Percentiles rank a stretch among this genome's conserved stretches.
Evolutionary conservation across 345 rosid species (phyloP).

Genomic region (Psidium friedrichsthalianum): DNA sequence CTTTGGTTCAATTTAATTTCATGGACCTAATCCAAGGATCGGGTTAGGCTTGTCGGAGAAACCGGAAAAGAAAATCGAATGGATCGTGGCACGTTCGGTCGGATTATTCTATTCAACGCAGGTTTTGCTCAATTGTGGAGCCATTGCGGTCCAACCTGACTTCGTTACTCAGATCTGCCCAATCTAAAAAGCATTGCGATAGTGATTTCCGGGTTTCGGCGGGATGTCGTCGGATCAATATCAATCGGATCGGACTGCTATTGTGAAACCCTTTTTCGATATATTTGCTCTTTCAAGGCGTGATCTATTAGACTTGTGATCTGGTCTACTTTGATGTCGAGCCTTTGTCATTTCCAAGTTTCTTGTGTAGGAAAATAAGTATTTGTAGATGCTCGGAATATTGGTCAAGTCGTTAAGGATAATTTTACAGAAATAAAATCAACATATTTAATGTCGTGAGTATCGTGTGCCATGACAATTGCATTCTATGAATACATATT

Average conservation of each 20-base stretch:
- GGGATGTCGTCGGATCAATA: background rate
- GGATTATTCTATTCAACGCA: background rate
- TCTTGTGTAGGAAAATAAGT: background rate
- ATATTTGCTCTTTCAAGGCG: background rate
- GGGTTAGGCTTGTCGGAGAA: background rate
- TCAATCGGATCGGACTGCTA: background rate
- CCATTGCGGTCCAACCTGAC: background rate
- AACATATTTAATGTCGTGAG: background rate
- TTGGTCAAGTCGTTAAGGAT: background rate
- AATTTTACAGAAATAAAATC: background rate
- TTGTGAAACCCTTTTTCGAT: background rate
- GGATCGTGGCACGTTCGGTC: background rate
- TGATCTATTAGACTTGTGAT: background rate
- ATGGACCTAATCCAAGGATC: background rate
- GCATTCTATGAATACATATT: background rate
- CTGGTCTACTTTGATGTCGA: background rate
- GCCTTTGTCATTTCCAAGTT: background rate
- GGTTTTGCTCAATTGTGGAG: background rate
- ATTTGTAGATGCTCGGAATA: background rate
- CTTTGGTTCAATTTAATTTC: background rate
- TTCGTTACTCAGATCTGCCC: background rate
- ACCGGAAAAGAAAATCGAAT: background rate
- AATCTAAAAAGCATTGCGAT: background rate
- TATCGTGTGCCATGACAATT: background rate
- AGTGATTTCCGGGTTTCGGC: background rate